Evolutionary conservation across 495 filamentous ascomycete species (phyloP), one percentile per base, ranked within the genome.

Genomic region (Penicillium ochrochloron): DNA sequence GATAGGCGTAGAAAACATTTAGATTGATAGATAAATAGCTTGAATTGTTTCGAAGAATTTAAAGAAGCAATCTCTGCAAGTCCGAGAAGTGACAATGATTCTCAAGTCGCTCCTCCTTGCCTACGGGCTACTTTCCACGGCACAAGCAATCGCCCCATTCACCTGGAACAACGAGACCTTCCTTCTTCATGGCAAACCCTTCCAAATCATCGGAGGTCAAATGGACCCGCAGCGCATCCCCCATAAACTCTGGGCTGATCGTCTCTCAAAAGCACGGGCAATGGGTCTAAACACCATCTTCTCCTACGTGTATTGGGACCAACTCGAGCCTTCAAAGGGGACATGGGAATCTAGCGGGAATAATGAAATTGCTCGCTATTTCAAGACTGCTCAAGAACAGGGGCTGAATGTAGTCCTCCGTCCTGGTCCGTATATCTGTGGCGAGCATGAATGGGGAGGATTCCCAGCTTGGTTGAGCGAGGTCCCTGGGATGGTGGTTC

Each of bases 221-320:
- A 83, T 83, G 76, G 81, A 83, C 51, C 78, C 80, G 1, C 81
- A 83, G 61, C 72, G 78, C 5, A 76, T 83, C 37, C 81, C 80
- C 0, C 66, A 70, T 23, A 59, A 70, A 48, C 76, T 81, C 50
- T 83, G 81, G 81, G 62, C 63, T 12, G 75, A 79, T 57, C 72
- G 79, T 9, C 71, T 83, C 0, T 35, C 57, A 14, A 81, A 80
- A 31, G 81, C 77, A 2, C 63, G 75, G 0, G 73, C 78, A 4
- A 82, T 82, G 79, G 80, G 81, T 0, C 54, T 83, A 11, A 83
- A 83, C 60, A 82, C 81, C 0, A 75, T 83, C 41, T 82, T 82
- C 54, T 76, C 76, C 52, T 83, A 83, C 59, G 69, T 82, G 9
- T 83, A 74, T 62, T 83, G 81, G 81, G 77, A 83, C 64, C 60